Evolutionary conservation across 2,329 filamentous ascomycete species (phyloP), one percentile per base, ranked within the genome.

Genomic region (Fulvia fulva): DNA sequence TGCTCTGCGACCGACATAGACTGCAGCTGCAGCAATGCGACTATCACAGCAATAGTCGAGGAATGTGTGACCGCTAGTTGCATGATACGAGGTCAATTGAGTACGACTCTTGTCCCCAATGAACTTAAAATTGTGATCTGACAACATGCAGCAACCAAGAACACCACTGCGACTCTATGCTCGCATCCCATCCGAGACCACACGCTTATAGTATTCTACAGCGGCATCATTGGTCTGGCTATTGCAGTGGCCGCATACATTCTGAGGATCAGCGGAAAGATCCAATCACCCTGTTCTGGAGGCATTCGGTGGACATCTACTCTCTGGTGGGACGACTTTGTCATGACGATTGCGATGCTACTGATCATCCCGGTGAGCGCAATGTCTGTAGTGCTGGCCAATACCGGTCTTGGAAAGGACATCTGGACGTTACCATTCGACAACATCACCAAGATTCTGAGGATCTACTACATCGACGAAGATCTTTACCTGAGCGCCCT

Each of bases 391-490:
- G 52, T 55, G 2, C 43, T 64, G 44, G 61, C 63, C 9, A 56
- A 67, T 12, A 19, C 57, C 11, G 67, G 66, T 14, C 56, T 68
- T 6, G 66, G 66, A 1, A 65, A 63, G 55, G 67, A 68, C 23
- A 52, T 64, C n/a, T 64, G 62, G 62, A 64, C 60, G 2, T 22
- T 64, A n/a, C 52, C 55, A 8, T 62, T 62, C 25, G 41, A 51
- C 22, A 62, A 63, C 47, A 60, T 64, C 19, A 62, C 58, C 1
- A 51, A 32, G 12, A 64, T 64, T n/a, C 45, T 60, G 21, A 58
- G 61, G 46, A 50, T 61, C 47, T 62, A 61, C 46, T 65, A 56
- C 50, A 45, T 55, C 23, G 58, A 60, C 26, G 60, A 65, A 47
- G 54, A 59, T 44, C 46, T 65, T 2, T 63, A 65, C 56, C 44